These are phyloP conservation scores for Nitzschia putrida DNA, from an alignment of 108 stramenopile genomes.

Conservation along the genomic window DNA sequence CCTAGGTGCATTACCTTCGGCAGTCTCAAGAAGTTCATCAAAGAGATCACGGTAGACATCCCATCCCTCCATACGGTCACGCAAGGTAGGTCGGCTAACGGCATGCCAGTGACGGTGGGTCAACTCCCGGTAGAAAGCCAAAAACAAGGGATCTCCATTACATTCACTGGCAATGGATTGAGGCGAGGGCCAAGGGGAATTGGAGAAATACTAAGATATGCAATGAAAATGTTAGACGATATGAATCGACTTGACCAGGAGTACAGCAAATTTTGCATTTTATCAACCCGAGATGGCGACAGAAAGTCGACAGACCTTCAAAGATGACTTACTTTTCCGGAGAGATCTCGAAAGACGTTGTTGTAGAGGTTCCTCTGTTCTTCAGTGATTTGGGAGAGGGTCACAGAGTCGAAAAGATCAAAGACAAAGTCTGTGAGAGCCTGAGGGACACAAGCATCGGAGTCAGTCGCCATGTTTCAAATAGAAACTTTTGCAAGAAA, in stretches of 20 bases:
- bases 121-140: conserved; percentile 84
- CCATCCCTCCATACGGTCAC: conserved; percentile 90
- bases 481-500: no score
- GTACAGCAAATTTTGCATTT: background rate
- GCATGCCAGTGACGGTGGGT: conserved; percentile 85
- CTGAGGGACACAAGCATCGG: conserved; percentile 63
- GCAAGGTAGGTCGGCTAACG: conserved; percentile 70
- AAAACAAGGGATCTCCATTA: conserved; percentile 81
- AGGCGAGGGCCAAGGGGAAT: conserved; percentile 81
- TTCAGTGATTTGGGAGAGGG: conserved; percentile 70
- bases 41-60: conserved; percentile 84
- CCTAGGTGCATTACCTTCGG: conserved; percentile 47
- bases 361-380: conserved; percentile 70
- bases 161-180: conserved; percentile 81
- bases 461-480: conserved; percentile 31
- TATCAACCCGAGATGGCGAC: background rate
- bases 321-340: conserved; percentile 52
- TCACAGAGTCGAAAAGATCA: conserved; percentile 87
- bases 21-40: conserved; percentile 73
- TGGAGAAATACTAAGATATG: conserved; percentile 71
- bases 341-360: conserved; percentile 64
- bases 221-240: conserved; percentile 7
- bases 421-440: conserved; percentile 90
- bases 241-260: background rate
- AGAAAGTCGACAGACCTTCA: no score